phyloP scores from a whole-genome alignment of 805 yeast genomes.

The Ogataea trehalophila region DNA sequence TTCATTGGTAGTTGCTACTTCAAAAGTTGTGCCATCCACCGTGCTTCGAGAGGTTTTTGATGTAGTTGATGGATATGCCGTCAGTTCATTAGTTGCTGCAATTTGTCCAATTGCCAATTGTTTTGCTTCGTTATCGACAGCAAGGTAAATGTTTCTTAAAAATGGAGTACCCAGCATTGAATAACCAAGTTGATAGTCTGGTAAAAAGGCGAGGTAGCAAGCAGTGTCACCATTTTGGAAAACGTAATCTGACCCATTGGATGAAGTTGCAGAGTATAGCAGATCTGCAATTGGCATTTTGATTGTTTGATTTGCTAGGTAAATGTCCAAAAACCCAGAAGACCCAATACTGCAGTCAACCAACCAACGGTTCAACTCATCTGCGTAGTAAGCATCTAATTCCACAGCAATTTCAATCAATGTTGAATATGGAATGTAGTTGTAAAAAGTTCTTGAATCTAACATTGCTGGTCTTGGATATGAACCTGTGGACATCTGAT shows the following conservation, averaged over 20 bases:
- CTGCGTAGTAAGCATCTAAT: constrained; percentile 57
- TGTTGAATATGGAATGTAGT: constrained; percentile 50
- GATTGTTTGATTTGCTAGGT: constrained; percentile 48
- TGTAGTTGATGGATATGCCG: neutral
- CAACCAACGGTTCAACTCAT: constrained; percentile 48
- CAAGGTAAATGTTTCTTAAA: constrained; percentile 48
- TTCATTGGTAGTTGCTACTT: neutral
- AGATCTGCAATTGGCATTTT: constrained; percentile 46
- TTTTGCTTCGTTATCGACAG: constrained; percentile 56
- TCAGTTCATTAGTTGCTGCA: neutral
- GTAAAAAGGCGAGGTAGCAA: constrained; percentile 49
- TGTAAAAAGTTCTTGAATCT: constrained; percentile 49
- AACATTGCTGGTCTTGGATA: constrained; percentile 49
- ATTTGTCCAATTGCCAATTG: constrained; percentile 55
- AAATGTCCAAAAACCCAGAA: constrained; percentile 48
- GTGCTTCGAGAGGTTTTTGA: neutral
- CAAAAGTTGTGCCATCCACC: constrained; percentile 1
- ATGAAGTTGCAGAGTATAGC: constrained; percentile 34
- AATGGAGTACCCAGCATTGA: constrained; percentile 57
- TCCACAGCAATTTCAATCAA: constrained; percentile 64
- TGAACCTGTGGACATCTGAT: constrained; percentile 32
- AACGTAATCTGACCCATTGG: constrained; percentile 33
- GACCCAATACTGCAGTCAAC: constrained; percentile 52
- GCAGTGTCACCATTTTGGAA: constrained; percentile 54
- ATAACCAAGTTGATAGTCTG: constrained; percentile 44